phyloP scores from a whole-genome alignment of 1,284 basidiomycete genomes.

The Dichomitus squalens region DNA sequence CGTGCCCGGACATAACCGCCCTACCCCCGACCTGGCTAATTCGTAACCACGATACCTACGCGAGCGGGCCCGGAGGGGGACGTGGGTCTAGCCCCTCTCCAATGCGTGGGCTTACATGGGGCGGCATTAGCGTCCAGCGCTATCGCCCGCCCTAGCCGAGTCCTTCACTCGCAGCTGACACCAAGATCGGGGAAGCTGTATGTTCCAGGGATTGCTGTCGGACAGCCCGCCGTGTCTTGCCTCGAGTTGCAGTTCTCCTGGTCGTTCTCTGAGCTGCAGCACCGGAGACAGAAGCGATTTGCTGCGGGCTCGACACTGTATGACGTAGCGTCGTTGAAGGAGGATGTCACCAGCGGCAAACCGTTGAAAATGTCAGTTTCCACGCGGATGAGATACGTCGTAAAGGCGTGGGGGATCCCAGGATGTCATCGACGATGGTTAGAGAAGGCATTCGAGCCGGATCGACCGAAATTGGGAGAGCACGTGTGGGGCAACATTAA shows the following conservation, averaged over 20 bases:
- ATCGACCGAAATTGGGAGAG: conserved; percentile 4
- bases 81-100: conserved; percentile 6
- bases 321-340: neutral
- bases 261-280: conserved; percentile 44
- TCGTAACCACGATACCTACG: conserved; percentile 10
- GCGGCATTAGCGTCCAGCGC: neutral
- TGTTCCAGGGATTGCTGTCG: conserved; percentile 44
- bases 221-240: conserved; percentile 46
- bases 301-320: conserved; percentile 48
- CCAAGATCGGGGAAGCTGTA: conserved; percentile 45
- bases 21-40: conserved; percentile 16
- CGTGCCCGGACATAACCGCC: conserved; percentile 17
- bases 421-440: neutral
- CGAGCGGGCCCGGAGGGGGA: conserved; percentile 11
- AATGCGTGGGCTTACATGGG: neutral
- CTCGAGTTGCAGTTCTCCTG: conserved; percentile 56
- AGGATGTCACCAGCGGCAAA: neutral
- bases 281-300: conserved; percentile 51
- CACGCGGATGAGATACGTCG: neutral
- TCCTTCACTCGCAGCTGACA: conserved; percentile 33
- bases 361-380: neutral
- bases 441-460: conserved; percentile 12
- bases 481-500: conserved; percentile 12
- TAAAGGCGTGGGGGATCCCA: neutral
- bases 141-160: neutral